Conservation (phyloP, 441 rosid species). For the Mallotus repandus region DNA sequence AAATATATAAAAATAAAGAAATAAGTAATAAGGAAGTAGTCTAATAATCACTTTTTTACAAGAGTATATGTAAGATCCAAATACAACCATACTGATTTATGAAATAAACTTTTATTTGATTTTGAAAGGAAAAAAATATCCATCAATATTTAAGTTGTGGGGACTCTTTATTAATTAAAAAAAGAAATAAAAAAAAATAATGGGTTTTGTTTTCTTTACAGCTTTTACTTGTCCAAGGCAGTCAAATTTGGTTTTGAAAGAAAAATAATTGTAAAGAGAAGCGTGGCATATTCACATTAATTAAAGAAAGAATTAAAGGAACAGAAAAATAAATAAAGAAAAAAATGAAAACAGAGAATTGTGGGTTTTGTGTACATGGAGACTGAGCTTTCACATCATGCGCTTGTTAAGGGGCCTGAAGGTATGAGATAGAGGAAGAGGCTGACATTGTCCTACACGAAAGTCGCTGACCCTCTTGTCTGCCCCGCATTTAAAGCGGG, state of each 20-base stretch:
- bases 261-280: background rate
- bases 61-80: too few relatives aligned
- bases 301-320: too few relatives aligned
- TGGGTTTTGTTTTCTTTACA: slow-evolving; percentile 1
- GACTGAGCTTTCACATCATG: slow-evolving; percentile 28
- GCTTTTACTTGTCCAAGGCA: slow-evolving; percentile 7
- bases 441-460: slow-evolving; percentile 14
- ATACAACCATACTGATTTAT: too few relatives aligned
- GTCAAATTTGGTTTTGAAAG: slow-evolving; percentile 10
- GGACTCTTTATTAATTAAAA: too few relatives aligned
- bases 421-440: background rate
- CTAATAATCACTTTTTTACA: too few relatives aligned
- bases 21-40: too few relatives aligned
- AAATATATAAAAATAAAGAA: background rate
- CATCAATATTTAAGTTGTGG: too few relatives aligned
- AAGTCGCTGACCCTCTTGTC: slow-evolving; percentile 17
- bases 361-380: background rate
- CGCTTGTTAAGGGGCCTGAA: slow-evolving; percentile 3
- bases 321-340: background rate
- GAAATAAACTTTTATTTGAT: too few relatives aligned
- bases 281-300: background rate
- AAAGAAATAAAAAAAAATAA: background rate
- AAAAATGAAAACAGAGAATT: background rate
- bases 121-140: too few relatives aligned
- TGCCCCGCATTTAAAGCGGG: slow-evolving; percentile 28